A percentile compares a stretch with the other conserved stretches of the same genome.
phyloP scores from a whole-genome alignment of 768 basidiomycete genomes.

The Pleurotus sapidus region DNA sequence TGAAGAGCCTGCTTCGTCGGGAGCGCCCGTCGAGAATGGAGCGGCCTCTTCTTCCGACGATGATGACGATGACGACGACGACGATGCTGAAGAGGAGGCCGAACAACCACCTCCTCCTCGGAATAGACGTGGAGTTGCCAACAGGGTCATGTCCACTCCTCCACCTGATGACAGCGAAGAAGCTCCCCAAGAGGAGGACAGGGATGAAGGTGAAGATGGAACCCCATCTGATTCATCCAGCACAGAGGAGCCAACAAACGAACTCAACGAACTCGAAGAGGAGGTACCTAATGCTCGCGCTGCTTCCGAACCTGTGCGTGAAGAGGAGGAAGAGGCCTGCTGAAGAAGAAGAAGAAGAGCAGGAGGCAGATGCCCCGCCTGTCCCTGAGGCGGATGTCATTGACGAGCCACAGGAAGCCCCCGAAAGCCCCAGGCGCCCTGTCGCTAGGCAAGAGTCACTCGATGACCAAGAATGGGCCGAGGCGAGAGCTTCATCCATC shows the following conservation, averaged over 20 bases:
- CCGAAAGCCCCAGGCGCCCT: not conserved
- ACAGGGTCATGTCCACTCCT: not conserved
- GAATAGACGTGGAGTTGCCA: not conserved
- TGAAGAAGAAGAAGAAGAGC: too few relatives aligned
- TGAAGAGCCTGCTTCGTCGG: not conserved
- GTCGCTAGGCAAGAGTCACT: constrained; percentile 2
- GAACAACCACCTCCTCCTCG: too few relatives aligned
- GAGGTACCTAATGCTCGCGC: not conserved
- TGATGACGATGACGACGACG: constrained; percentile 2
- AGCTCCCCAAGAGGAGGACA: not conserved
- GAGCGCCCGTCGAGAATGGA: not conserved
- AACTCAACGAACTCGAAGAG: not conserved
- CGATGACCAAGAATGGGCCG: constrained; percentile 2
- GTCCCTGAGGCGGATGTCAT: not conserved
- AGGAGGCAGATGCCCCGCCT: too few relatives aligned
- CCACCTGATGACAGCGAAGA: not conserved
- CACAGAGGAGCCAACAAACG: not conserved
- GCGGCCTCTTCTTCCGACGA: too few relatives aligned
- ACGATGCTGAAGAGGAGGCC: not conserved
- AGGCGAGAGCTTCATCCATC: not conserved
- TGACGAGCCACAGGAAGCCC: not conserved
- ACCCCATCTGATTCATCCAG: not conserved
- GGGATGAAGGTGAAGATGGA: not conserved
- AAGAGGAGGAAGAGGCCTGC: not conserved
- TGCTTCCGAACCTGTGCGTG: not conserved